Conservation (phyloP, 129 eudicot genomes). For the carrot (Daucus carota) region DH1_v3.0 NC_030382.2:41450001-41450500, state of each 20-base stretch:
- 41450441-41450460: constrained; percentile 42
- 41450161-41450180: constrained; percentile 50
- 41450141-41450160: constrained; percentile 60
- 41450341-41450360: constrained; percentile 14
- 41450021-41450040: constrained; percentile 33
- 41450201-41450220: constrained; percentile 64
- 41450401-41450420: constrained; percentile 43
- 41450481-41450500: constrained; percentile 13
- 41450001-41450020: constrained; percentile 30
- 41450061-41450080: constrained; percentile 26
- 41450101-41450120: constrained; percentile 22
- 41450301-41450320: constrained; percentile 25
- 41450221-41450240: constrained; percentile 26
- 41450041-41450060: constrained; percentile 31
- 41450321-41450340: constrained; percentile 20
- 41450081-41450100: constrained; percentile 34
- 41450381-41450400: constrained; percentile 35
- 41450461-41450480: constrained; percentile 28
- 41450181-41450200: constrained; percentile 49
- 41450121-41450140: constrained; percentile 70
- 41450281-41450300: constrained; percentile 19
- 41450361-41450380: constrained; percentile 18
- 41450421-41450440: constrained; percentile 87
- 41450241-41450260: constrained; percentile 28
- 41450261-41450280: constrained; percentile 22